Base-by-base conservation (phyloP, 768 basidiomycete species). In the Termitomyces sp. region DNA sequence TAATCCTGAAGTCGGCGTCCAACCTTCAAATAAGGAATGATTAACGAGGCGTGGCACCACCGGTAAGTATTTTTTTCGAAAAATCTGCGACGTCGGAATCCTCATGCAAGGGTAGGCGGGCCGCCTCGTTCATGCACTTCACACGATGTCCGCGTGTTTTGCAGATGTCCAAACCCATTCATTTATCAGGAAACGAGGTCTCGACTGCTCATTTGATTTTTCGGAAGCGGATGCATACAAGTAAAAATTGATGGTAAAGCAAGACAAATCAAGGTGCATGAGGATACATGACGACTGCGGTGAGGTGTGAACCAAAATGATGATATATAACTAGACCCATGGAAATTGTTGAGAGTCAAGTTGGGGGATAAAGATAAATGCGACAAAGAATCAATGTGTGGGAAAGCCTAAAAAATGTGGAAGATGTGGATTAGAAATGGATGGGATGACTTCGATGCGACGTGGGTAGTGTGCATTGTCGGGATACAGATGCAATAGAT, bases 401-500 rank as follows among this genome's bases (percentile, higher is more conserved):
- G 44, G 36, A 18, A 51, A 59, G 18, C 6, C 14, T 18, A 56
- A 53, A 26, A 41, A 53, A 53, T 42, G 27, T 54, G 42, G 8
- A 39, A 34, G 31, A 56, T 51, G 55, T 29, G 36, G 20, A 41
- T 20, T 52, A 52, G 51, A 41, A 29, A 39, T 51, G 24, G 16
- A 24, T 14, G 22, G 16, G 36, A 16, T 13, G 50, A 44, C 26
- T 53, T 57, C 42, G 55, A 59, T 59, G 55, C 52, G 61, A 48
- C 55, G 50, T 43, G 47, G 20, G 57, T 32, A 36, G 34, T 20
- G 46, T 59, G 61, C 61, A 59, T 59, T 57, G 61, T 54, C 55
- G 55, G 56, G 53, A 42, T 62, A 59, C 58, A 59, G 24, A 51
- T 60, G 60, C 57, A 46, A 61, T 61, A 50, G 51, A 62, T 56